These are phyloP conservation scores for Tolypocladium inflatum DNA, from an alignment of 2,329 filamentous ascomycete species.

Conservation along the genomic window DNA sequence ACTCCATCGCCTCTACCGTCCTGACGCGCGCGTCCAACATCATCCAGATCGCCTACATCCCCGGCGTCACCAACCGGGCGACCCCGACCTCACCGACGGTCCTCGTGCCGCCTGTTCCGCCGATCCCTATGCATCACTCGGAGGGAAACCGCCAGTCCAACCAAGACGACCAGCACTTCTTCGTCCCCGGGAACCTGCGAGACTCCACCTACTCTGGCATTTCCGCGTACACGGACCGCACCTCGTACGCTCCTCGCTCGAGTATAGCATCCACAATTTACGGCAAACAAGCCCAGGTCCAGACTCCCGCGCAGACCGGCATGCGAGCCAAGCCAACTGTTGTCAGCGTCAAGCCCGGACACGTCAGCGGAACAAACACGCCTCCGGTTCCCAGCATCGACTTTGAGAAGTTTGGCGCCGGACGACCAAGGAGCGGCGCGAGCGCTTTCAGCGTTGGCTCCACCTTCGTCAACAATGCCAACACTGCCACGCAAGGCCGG, in stretches of 20 bases:
- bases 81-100: conserved; percentile 72
- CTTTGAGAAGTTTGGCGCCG: conserved; percentile 44
- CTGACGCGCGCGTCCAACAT: conserved; percentile 95
- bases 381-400: conserved; percentile 70
- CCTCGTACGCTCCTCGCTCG: conserved; percentile 52
- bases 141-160: conserved; percentile 32
- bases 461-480: conserved; percentile 58
- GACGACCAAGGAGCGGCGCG: conserved; percentile 41
- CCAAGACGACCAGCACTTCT: conserved; percentile 79
- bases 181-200: conserved; percentile 80
- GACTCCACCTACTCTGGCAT: conserved; percentile 84
- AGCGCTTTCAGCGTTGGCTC: conserved; percentile 59
- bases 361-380: conserved; percentile 40
- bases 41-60: conserved; percentile 98
- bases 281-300: conserved; percentile 76
- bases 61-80: conserved; percentile 88
- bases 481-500: conserved; percentile 45
- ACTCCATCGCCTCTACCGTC: conserved; percentile 90
- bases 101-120: conserved; percentile 85
- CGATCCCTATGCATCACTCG: conserved; percentile 65
- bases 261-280: conserved; percentile 92
- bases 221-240: conserved; percentile 52
- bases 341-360: conserved; percentile 77
- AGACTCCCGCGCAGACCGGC: conserved; percentile 76
- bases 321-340: conserved; percentile 84